A percentile compares a stretch with the other conserved stretches of the same genome.
phyloP scores from a whole-genome alignment of 2,329 filamentous ascomycete species.

The Colletotrichum trifolii region DNA sequence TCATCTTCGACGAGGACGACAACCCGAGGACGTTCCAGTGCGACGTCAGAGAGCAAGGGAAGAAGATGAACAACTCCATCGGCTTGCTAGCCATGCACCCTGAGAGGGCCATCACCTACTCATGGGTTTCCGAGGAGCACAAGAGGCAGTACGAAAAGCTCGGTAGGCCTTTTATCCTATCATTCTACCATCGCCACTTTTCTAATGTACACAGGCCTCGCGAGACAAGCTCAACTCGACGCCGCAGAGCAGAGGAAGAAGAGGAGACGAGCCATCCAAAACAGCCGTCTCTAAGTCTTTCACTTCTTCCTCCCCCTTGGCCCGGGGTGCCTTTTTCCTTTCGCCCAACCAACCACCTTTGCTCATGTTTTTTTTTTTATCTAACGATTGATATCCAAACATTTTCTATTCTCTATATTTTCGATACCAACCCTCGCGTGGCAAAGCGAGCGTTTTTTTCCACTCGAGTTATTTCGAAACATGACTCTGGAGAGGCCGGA shows the following conservation, averaged over 20 bases:
- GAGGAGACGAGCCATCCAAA: constrained; percentile 33
- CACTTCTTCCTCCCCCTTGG: neutral
- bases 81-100: constrained; percentile 46
- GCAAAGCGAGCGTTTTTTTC: neutral
- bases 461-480: neutral
- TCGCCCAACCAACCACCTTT: neutral
- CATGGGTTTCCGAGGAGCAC: constrained; percentile 44
- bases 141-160: constrained; percentile 40
- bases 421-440: neutral
- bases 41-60: constrained; percentile 41
- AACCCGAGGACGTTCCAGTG: constrained; percentile 37
- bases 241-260: constrained; percentile 34
- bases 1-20: constrained; percentile 37
- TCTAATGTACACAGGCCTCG: constrained; percentile 16
- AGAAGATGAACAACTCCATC: constrained; percentile 40
- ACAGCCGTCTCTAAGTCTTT: constrained; percentile 30
- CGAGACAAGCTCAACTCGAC: constrained; percentile 36
- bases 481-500: too few species aligned
- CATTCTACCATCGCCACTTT: neutral
- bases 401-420: neutral
- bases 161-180: constrained; percentile 40
- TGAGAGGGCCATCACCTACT: constrained; percentile 47
- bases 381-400: constrained; percentile 27
- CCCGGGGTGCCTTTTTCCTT: neutral
- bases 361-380: neutral